Conservation (phyloP, 148 eudicot genomes). For the Nepenthes mirabilis region DNA sequence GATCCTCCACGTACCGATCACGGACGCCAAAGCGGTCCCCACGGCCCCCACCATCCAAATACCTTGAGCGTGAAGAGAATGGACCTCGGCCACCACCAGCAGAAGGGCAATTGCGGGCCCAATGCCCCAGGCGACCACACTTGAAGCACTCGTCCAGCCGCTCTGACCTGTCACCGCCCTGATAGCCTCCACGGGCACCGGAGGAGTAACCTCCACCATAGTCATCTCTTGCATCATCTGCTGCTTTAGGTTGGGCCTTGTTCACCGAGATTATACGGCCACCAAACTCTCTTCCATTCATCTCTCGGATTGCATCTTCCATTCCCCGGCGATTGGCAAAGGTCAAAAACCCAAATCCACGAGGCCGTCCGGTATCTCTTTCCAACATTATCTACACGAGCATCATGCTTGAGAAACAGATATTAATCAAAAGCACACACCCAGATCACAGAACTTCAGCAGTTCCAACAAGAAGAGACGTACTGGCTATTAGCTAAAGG, state of each 20-base stretch:
- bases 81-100: constrained; percentile 37
- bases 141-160: constrained; percentile 53
- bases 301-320: constrained; percentile 65
- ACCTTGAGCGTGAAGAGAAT: constrained; percentile 30
- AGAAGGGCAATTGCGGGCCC: constrained; percentile 67
- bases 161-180: constrained; percentile 33
- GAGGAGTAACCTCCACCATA: constrained; percentile 45
- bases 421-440: constrained; percentile 6
- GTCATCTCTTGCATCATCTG: constrained; percentile 30
- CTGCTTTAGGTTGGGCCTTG: constrained; percentile 37
- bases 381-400: constrained; percentile 52
- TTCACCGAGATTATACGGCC: constrained; percentile 41
- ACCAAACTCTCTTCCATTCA: constrained; percentile 49
- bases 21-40: constrained; percentile 36
- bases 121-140: constrained; percentile 58
- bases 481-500: too few species aligned
- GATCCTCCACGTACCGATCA: constrained; percentile 35
- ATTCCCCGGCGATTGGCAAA: constrained; percentile 54
- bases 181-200: constrained; percentile 37
- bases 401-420: constrained; percentile 9
- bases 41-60: constrained; percentile 25
- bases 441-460: too few species aligned
- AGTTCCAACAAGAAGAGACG: too few species aligned
- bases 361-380: constrained; percentile 61
- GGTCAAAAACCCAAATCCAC: constrained; percentile 66